These are phyloP conservation scores for Hondaea fermentalgiana DNA, from an alignment of 108 stramenopile species.

Conservation along the genomic window DNA sequence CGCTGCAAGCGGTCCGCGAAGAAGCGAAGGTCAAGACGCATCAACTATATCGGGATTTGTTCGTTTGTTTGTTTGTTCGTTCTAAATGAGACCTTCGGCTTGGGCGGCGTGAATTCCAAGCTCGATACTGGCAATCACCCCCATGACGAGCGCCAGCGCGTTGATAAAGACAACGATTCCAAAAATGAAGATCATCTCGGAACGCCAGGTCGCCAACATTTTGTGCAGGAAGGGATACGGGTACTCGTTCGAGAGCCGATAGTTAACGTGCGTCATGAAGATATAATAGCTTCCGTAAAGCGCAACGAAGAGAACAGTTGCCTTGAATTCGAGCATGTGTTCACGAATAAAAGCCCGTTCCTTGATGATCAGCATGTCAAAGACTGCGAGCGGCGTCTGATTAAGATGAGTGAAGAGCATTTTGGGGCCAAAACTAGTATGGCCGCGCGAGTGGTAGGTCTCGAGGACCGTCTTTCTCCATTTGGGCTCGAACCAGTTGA, in stretches of 20 bases:
- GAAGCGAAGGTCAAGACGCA: no score
- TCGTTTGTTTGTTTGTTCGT: no score
- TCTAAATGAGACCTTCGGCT: background rate
- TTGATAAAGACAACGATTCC: background rate
- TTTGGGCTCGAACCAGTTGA: constrained; percentile 2
- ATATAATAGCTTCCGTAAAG: background rate
- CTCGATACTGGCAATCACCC: background rate
- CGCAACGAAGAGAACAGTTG: background rate
- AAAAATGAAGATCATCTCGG: background rate
- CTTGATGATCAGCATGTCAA: background rate
- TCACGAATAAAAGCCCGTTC: background rate
- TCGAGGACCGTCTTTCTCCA: background rate
- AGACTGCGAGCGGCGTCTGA: background rate
- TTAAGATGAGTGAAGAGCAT: background rate
- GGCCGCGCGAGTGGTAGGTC: background rate
- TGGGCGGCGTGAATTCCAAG: background rate
- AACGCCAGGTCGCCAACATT: background rate
- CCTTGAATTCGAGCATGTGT: background rate
- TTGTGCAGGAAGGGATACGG: background rate
- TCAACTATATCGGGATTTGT: no score
- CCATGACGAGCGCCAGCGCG: background rate
- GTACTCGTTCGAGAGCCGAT: background rate
- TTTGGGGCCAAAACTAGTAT: background rate
- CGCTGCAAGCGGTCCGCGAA: no score
- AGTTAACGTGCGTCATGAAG: background rate